Evolutionary conservation across 129 eudicot genomes (phyloP).

Genomic region (Dittrichia graveolens): DNA sequence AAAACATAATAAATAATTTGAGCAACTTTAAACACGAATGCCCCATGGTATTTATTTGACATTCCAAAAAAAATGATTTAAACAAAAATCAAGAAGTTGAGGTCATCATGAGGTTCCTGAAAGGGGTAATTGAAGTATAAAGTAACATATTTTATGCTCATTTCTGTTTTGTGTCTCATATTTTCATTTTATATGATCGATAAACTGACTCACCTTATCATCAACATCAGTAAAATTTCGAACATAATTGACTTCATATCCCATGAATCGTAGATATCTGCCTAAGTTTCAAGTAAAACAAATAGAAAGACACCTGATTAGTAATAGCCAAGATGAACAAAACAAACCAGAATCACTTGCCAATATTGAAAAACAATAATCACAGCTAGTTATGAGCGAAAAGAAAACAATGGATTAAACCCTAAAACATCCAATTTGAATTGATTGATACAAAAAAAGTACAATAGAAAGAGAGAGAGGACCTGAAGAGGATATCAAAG

Average conservation of each 20-base stretch:
- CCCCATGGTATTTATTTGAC: background rate
- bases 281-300: slow-evolving; percentile 56
- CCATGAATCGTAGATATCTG: slow-evolving; percentile 82
- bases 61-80: background rate
- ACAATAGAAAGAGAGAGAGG: slow-evolving; percentile 7
- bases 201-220: slow-evolving; percentile 62
- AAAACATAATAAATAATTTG: slow-evolving; percentile 11
- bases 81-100: slow-evolving; percentile 18
- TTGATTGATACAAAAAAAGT: background rate
- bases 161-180: slow-evolving; percentile 1
- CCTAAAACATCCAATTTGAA: background rate
- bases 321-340: slow-evolving; percentile 13
- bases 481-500: slow-evolving; percentile 84
- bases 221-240: slow-evolving; percentile 95
- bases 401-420: background rate
- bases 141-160: background rate
- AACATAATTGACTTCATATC: slow-evolving; percentile 86
- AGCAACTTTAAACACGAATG: background rate
- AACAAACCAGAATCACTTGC: slow-evolving; percentile 10
- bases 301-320: slow-evolving; percentile 35
- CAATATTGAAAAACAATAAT: too few species aligned
- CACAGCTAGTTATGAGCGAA: background rate
- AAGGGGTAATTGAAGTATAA: background rate
- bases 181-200: background rate
- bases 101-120: slow-evolving; percentile 1